A percentile compares a stretch with the other conserved stretches of the same genome.
phyloP scores from a whole-genome alignment of 257 asterid species.

The Ballota nigra region DNA sequence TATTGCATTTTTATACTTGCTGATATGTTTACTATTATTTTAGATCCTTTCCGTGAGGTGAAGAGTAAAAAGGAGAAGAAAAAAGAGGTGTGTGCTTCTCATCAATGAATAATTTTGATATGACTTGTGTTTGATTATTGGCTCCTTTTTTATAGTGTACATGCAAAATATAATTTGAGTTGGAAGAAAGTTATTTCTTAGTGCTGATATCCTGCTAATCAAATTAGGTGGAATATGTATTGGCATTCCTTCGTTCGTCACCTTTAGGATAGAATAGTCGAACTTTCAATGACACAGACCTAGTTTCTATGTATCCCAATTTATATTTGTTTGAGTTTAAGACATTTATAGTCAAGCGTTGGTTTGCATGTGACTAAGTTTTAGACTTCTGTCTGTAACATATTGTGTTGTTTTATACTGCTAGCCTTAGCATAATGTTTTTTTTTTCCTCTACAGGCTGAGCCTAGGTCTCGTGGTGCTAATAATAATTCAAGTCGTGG shows the following conservation, averaged over 20 bases:
- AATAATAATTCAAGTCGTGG: constrained; percentile 51
- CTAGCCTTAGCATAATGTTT: constrained; percentile 1
- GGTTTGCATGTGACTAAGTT: neutral
- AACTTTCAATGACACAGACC: neutral
- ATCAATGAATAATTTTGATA: neutral
- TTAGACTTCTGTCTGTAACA: neutral
- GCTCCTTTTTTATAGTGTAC: neutral
- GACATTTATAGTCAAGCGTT: neutral
- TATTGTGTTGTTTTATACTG: constrained; percentile 2
- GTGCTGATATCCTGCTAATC: neutral
- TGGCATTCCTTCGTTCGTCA: constrained; percentile 4
- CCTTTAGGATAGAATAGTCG: neutral
- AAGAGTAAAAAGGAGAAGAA: constrained; percentile 95
- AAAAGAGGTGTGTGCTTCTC: constrained; percentile 69
- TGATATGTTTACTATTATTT: constrained; percentile 31
- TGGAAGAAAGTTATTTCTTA: neutral
- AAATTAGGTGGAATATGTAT: neutral
- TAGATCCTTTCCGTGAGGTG: constrained; percentile 80
- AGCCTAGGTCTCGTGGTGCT: constrained; percentile 63
- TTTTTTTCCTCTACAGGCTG: constrained; percentile 58
- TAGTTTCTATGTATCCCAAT: neutral
- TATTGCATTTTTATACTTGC: constrained; percentile 21
- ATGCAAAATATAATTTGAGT: neutral
- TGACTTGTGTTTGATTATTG: constrained; percentile 15
- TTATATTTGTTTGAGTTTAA: neutral